Evolutionary conservation across 306 rosid species (phyloP), one percentile per base, ranked within the genome.

Genomic region (Fagus sylvatica): DNA sequence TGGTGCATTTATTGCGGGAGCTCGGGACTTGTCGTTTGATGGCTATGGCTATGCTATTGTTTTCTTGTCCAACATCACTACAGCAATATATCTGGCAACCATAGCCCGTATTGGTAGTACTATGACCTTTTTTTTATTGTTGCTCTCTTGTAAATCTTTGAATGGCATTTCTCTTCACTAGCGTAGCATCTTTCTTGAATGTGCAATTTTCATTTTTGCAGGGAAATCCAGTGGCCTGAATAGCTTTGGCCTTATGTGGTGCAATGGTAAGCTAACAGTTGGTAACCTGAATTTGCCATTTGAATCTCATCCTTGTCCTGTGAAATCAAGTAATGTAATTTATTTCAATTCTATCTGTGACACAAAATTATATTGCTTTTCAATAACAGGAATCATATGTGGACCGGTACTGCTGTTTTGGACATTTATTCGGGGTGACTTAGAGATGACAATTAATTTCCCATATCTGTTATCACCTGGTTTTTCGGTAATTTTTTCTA

Each of bases 191-290:
- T 77, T 51, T 84, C 80, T 82, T 53, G 75, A 37, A 42, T 53
- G 71, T 82, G 30, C 39, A 68, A 48, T 53, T 64, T 83, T 61
- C 37, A 59, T 83, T 74, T 76, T 85, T 57, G 48, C 91, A 92
- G 98, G 97, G 79, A 95, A 92, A 90, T 88, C 97, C 69, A 90
- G 97, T 81, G 98, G 98, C 69, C 95, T 95, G 62, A 95, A 89
- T 83, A 95, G 98, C 91, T 95, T 90, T 88, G 97, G 97, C 81
- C 98, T 95, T 73, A 95, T 95, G 98, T 95, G 98, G 98, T 95
- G 97, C 91, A 95, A 95, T 16, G 97, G 97, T 92, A 83, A 81
- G 86, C 73, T 66, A 73, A 72, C 56, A 54, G 74, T 76, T 81
- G 75, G 72, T 55, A 19, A 33, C 78, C 65, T 57, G 49, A 74